Evolutionary conservation across 1,284 basidiomycete species (phyloP), one percentile per base, ranked within the genome.

Genomic region (Heterobasidion parviporum): DNA sequence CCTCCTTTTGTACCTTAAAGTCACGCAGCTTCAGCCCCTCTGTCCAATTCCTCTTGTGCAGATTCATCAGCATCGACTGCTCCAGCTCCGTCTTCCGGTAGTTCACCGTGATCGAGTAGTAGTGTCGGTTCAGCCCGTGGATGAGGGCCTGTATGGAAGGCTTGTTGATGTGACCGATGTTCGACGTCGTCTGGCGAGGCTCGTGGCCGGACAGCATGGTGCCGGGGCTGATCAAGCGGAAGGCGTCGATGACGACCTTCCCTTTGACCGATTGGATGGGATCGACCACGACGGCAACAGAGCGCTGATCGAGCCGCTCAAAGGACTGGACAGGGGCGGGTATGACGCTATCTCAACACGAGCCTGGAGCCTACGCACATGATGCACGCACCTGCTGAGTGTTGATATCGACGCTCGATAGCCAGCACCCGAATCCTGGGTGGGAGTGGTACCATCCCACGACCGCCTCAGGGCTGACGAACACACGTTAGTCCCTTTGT

Each of bases 381-480:
- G 12, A 10, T 57, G 50, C 55, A 65, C 80, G 58, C 58, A 89
- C 94, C 76, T 97, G 95, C 71, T 99, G 97, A 6, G 97, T 99
- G 75, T 99, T 98, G 70, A 99, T 95, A 75, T 99, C 97, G 44
- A 99, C 97, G 64, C 93, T 95, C 52, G 94, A 97, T 44, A 99
- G 76, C 97, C 97, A 99, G 72, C 97, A 99, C 6, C 97, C 97
- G 70, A 99, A 99, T 34, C 97, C 97, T 54, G 97, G 97, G 77
- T 99, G 97, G 51, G 97, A 99, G 73, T 99, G 97, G 70, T 99
- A 99, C 97, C 97, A 99, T 8, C 97, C 97, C 0, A 99, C 97
- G 9, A 99, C 97, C 85, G 91, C 94, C 76, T 99, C 97, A 51
- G 96, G 93, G 64, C 95, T 95, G 66, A 33, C 55, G 14, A 32